Evolutionary conservation across 2,329 filamentous ascomycete genomes (phyloP), one percentile per base, ranked within the genome.

Genomic region (Ilyonectria sp.): DNA sequence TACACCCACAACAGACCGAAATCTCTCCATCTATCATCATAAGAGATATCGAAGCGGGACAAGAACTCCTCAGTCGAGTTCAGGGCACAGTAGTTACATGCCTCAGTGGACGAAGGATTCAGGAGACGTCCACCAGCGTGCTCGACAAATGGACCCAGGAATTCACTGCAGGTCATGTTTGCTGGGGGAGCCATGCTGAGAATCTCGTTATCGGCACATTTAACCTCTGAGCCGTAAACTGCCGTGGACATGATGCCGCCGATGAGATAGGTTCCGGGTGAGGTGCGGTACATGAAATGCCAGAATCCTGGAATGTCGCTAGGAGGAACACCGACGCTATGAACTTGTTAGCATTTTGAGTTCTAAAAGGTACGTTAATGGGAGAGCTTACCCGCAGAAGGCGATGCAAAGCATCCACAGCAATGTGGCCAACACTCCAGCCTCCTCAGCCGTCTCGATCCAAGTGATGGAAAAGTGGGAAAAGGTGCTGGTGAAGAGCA

Each of bases 201-300:
- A 63, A 87, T 82, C 74, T 94, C 29, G 1, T 76, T 71, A 0
- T 65, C 52, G 1, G 78, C 69, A 6, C 78, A 79, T 2, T 31
- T 46, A 0, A 79, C 76, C 0, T 70, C 3, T 0, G 71, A 67
- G 1, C 75, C 71, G 3, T 72, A 74, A 0, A 79, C 68, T 0
- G 75, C 75, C 0, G 75, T 68, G 0, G 76, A 75, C 54, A 92
- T 82, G 77, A 93, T 86, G 4, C 88, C 90, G 31, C 85, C 83
- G 50, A 93, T 84, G 17, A 93, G 82, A 77, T 94, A 94, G 0
- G 90, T 93, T 71, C 93, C 89, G 1, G 92, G 91, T 0, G 88
- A 91, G 53, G 90, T 81, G 37, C 89, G 85, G 78, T 93, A 92
- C 88, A 92, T 91, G 81, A 91, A 92, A 61, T 87, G 88, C 92